Percentiles rank a stretch among this genome's conserved stretches.
phyloP scores from a whole-genome alignment of 2,329 filamentous ascomycete species.

The Epichloe gansuensis region DNA sequence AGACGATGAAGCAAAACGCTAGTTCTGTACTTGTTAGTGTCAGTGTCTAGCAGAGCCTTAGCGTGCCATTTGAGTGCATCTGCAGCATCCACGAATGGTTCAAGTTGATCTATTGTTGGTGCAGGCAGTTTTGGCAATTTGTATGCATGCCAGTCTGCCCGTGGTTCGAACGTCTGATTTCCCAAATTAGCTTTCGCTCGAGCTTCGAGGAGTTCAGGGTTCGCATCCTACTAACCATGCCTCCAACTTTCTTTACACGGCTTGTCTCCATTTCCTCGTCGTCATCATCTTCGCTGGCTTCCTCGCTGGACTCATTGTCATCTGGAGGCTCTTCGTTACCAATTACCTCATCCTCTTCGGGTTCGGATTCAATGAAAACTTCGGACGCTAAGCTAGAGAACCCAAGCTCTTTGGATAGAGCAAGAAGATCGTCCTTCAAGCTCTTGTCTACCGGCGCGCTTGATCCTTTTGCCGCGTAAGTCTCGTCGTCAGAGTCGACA shows the following conservation, averaged over 20 bases:
- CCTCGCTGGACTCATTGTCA: constrained; percentile 16
- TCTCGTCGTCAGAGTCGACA: constrained; percentile 30
- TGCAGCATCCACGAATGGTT: constrained; percentile 30
- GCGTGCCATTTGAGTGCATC: constrained; percentile 56
- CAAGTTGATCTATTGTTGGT: constrained; percentile 32
- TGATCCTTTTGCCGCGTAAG: constrained; percentile 16
- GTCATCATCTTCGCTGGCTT: constrained; percentile 19
- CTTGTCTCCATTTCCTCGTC: constrained; percentile 16
- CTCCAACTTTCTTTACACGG: constrained; percentile 17
- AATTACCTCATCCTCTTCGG: constrained; percentile 21
- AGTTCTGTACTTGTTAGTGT: constrained; percentile 62
- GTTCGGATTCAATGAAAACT: constrained; percentile 26
- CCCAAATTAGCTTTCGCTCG: constrained; percentile 20
- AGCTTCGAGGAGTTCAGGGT: background rate
- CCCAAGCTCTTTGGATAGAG: constrained; percentile 27
- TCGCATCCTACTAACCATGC: constrained; percentile 20
- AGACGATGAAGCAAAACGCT: constrained; percentile 69
- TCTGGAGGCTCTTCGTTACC: constrained; percentile 15
- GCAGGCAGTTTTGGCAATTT: constrained; percentile 30
- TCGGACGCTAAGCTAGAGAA: constrained; percentile 22
- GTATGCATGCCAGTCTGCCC: constrained; percentile 44
- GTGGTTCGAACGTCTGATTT: constrained; percentile 41
- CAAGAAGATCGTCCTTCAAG: constrained; percentile 23
- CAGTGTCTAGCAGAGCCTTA: constrained; percentile 60
- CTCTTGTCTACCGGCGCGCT: constrained; percentile 29